A percentile compares a stretch with the other conserved stretches of the same genome.
Conservation (phyloP, 2,329 filamentous ascomycete species). For the Didymosphaeria variabile region DNA sequence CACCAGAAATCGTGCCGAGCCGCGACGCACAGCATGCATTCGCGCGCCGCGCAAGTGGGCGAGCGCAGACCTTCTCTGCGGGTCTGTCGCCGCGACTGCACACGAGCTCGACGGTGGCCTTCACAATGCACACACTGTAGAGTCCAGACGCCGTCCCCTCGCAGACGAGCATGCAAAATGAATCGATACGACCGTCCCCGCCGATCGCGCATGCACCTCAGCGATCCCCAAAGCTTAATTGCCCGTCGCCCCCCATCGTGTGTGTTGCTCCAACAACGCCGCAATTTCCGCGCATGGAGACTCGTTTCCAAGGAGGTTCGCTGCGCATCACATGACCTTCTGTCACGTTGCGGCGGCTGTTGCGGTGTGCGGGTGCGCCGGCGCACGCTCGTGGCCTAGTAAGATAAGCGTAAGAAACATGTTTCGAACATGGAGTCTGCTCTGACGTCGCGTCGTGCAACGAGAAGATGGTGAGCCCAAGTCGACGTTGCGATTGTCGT, state of each 20-base stretch:
- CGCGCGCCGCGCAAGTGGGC: neutral
- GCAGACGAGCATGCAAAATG: neutral
- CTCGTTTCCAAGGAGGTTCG: no score
- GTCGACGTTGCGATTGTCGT: neutral
- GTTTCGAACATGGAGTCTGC: constrained; percentile 8
- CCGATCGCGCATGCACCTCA: neutral
- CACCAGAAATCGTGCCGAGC: constrained; percentile 1
- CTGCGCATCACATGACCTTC: no score
- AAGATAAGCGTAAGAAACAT: neutral
- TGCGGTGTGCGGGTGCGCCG: neutral
- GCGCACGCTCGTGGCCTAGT: neutral
- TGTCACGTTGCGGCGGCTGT: neutral
- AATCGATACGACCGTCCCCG: neutral
- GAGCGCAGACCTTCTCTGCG: neutral
- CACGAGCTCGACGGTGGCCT: no score
- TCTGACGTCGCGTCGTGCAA: constrained; percentile 1
- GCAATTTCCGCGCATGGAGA: constrained; percentile 1
- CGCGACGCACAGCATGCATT: constrained; percentile 2
- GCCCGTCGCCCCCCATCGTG: neutral
- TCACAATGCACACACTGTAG: no score
- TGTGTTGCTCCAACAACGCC: constrained; percentile 3
- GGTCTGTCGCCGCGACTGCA: neutral
- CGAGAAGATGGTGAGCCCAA: neutral
- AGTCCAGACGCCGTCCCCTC: no score
- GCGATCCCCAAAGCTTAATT: constrained; percentile 6